Conservation (phyloP, 352 stramenopile genomes). For the Globisporangium spiculum region DNA sequence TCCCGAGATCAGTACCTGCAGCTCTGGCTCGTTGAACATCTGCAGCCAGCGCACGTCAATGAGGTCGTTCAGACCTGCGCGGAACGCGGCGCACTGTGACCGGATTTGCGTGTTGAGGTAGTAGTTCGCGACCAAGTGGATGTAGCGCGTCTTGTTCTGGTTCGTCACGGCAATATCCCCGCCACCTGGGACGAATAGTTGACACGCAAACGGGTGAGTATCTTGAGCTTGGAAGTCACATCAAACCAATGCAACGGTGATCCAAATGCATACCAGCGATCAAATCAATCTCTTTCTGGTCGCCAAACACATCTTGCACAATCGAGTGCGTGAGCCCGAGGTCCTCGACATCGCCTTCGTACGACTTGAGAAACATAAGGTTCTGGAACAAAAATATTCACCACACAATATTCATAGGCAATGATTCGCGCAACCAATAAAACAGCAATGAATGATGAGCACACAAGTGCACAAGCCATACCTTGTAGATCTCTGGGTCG, state of each 20-base stretch:
- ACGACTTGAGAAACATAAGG: slow-evolving; percentile 95
- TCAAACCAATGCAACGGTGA: too few relatives aligned
- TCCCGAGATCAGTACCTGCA: slow-evolving; percentile 94
- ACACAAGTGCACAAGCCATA: slow-evolving; percentile 12
- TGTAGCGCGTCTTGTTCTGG: slow-evolving; percentile 94
- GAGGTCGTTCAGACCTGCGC: slow-evolving; percentile 89
- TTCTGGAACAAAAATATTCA: slow-evolving; percentile 44
- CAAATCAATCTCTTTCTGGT: slow-evolving; percentile 61
- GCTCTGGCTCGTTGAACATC: slow-evolving; percentile 96
- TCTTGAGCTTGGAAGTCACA: too few relatives aligned
- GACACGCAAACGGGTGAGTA: background rate
- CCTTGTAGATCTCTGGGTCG: slow-evolving; percentile 93
- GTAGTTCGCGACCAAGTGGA: slow-evolving; percentile 95
- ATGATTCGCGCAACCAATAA: background rate
- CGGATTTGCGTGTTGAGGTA: slow-evolving; percentile 93
- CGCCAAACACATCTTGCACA: slow-evolving; percentile 86
- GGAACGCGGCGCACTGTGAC: slow-evolving; percentile 93
- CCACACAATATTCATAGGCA: too few relatives aligned
- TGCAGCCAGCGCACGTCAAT: slow-evolving; percentile 91
- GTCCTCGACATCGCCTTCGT: slow-evolving; percentile 90
- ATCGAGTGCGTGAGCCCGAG: slow-evolving; percentile 92
- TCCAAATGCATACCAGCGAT: background rate
- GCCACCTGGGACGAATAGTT: slow-evolving; percentile 36
- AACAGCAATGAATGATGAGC: background rate
- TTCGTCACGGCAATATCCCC: slow-evolving; percentile 87